Base-by-base conservation (phyloP, 2,329 filamentous ascomycete species). In the Fusarium aywerte region DNA sequence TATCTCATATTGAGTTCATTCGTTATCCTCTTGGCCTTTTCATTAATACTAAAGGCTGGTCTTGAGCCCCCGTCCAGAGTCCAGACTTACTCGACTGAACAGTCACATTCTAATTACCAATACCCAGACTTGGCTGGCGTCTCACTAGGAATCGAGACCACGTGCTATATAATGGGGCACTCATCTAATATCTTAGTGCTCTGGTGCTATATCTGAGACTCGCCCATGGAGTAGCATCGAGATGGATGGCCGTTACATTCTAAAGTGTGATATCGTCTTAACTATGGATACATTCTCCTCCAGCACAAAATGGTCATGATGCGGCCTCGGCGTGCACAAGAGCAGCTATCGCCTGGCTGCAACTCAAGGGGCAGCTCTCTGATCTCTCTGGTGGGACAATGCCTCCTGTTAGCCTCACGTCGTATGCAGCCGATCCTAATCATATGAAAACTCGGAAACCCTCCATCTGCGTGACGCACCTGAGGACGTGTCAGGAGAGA, bases 401-500 rank as follows among this genome's bases (percentile, higher is more conserved):
- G 11, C 47, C 35, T 64, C 40, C 38, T 38, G 31, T 45, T 47
- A 57, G 55, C 47, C 55, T 56, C 44, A 23, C 45, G 36, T 43
- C 38, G 45, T 44, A 21, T 55, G 33, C 49, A 35, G 65, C 27
- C 61, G 65, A 68, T 69, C 65, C 42, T 27, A 68, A 68, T 68
- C 48, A 68, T 45, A 53, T 58, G 39, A 45, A 21, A 54, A 49
- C 36, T 33, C 58, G 33, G 38, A 52, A 45, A 36, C 23, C 44
- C 35, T 27, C 40, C 52, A 32, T 47, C 12, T 53, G 36, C 44
- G 21, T 25, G 53, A 47, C 33, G 16, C 39, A 27, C 20, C 29
- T 47, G 62, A 56, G 38, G 23, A 39, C 33, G 20, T 38, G 29
- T 18, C 11, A 35, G 25, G n/a, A 31, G 15, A 18, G 49, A 31